Evolutionary conservation across 202 grass and related monocot species (phyloP), one percentile per base, ranked within the genome.

Genomic region (Thinopyrum obtusiflorum): DNA sequence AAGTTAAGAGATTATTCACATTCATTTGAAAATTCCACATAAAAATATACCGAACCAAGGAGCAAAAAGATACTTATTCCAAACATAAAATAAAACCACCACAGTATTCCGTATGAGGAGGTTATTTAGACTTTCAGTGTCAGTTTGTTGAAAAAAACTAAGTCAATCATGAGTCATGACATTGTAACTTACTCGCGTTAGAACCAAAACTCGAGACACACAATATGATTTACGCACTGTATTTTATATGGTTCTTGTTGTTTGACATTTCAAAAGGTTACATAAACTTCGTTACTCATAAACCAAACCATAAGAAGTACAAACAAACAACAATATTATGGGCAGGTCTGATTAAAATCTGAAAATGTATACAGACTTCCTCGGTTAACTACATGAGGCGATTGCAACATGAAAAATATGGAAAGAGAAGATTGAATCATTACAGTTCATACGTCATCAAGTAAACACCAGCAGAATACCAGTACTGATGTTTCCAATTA

Each of bases 401-500:
- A 2, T 53, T 77, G 13, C 62, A 26, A 49, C 66, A 51, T 25
- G 51, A 49, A 80, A 63, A 72, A 11, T 27, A 46, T 13, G 12
- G 11, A 31, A 80, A 31, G 4, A 15, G 12, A 35, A 31, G 0
- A 60, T 9, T 18, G 78, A 61, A 72, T 44, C 32, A 61, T 8
- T 63, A 68, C 15, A 72, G 69, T 15, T 80, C 84, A 72, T 71
- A 60, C 4, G n/a, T 20, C 4, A 18, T 61, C 31, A 76, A 83
- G 53, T 65, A 64, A 83, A 3, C 46, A 3, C 14, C 37, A 23
- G 6, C 42, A 82, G 44, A 55, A 33, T 59, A 67, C 20, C 36
- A 64, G 24, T 42, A 26, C 14, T 65, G 37, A 72, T 49, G 82
- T 87, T 78, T 87, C 18, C 13, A 82, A 61, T 25, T 79, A 46